Percentiles rank a stretch among this genome's conserved stretches.
Conservation (phyloP, 1,284 basidiomycete species). For the Cryptococcus deneoformans region DNA sequence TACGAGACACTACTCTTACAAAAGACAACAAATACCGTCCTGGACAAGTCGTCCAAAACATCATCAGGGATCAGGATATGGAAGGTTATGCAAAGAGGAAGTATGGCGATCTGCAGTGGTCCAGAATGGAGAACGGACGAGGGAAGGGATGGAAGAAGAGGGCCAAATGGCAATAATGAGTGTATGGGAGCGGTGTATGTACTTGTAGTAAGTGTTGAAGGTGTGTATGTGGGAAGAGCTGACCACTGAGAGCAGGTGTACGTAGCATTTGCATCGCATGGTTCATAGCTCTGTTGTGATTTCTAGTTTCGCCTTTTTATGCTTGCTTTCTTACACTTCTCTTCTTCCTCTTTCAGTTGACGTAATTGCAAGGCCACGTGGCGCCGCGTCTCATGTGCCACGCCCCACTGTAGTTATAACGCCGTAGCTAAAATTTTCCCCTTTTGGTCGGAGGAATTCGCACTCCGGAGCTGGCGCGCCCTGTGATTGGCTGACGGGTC, state of each 20-base stretch:
- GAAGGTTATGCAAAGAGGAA: conserved; percentile 90
- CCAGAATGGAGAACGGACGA: conserved; percentile 67
- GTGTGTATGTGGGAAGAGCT: neutral
- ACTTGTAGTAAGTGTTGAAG: conserved; percentile 1
- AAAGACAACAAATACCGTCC: conserved; percentile 80
- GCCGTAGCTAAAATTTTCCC: too few relatives aligned
- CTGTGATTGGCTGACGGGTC: neutral
- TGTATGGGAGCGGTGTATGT: neutral
- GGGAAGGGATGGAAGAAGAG: conserved; percentile 70
- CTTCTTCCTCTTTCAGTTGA: too few relatives aligned
- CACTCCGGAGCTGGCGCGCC: too few relatives aligned
- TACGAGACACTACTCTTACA: conserved; percentile 67
- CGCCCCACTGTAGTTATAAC: too few relatives aligned
- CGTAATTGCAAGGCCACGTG: too few relatives aligned
- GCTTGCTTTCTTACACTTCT: too few relatives aligned
- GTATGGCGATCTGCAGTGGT: conserved; percentile 76
- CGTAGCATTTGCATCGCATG: neutral
- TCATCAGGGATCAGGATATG: conserved; percentile 82
- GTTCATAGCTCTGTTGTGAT: too few relatives aligned
- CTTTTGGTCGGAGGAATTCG: too few relatives aligned
- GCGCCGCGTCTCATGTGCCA: too few relatives aligned
- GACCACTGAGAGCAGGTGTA: neutral
- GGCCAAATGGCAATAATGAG: conserved; percentile 43
- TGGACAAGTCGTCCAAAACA: conserved; percentile 79
- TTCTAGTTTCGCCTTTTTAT: too few relatives aligned